phyloP scores from a whole-genome alignment of 345 rosid species.

The Salix brachista region DNA sequence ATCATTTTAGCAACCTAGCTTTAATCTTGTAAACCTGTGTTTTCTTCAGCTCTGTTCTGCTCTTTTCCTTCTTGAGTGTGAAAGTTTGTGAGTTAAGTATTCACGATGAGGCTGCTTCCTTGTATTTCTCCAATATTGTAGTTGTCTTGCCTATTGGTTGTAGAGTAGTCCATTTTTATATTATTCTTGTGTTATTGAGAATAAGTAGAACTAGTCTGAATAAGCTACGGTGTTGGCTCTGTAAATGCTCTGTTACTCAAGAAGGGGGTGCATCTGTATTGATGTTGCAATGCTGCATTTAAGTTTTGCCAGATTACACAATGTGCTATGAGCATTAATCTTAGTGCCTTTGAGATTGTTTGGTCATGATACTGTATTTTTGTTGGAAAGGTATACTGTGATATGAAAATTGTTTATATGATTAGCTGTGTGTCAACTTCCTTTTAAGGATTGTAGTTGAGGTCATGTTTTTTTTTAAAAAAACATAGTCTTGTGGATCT shows the following conservation, averaged over 20 bases:
- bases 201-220: background rate
- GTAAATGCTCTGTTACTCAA: background rate
- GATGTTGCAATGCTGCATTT: conserved; percentile 1
- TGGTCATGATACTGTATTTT: background rate
- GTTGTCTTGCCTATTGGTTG: background rate
- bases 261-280: background rate
- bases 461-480: background rate
- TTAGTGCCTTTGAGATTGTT: background rate
- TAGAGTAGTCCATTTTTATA: background rate
- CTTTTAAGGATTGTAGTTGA: background rate
- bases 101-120: background rate
- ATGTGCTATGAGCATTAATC: background rate
- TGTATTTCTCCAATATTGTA: background rate
- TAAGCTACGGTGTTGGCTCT: background rate
- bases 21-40: background rate
- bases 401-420: background rate
- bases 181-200: background rate
- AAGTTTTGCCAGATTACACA: background rate
- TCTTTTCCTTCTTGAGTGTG: background rate
- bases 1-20: background rate
- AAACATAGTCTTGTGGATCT: background rate
- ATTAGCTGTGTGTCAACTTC: background rate
- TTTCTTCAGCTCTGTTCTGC: background rate
- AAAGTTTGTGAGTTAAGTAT: background rate
- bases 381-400: background rate